These are phyloP conservation scores for Brasenia schreberi DNA, from an alignment of 164 flowering plant genomes.

Conservation along the genomic window DNA sequence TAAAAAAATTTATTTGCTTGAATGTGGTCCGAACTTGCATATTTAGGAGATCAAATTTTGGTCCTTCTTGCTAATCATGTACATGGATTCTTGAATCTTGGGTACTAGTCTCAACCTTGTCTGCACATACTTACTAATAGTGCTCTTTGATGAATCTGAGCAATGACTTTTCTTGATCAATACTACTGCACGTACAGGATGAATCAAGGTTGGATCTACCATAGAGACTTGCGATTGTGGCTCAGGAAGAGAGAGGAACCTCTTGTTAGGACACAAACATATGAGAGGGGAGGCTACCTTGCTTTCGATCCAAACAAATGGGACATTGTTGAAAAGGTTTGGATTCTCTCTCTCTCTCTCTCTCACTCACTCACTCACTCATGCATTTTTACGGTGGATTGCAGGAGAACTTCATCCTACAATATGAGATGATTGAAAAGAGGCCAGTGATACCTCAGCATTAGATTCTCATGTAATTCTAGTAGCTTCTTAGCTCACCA, in stretches of 20 bases:
- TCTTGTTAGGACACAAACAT: conserved; percentile 21
- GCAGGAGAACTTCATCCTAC: conserved; percentile 32
- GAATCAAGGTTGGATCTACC: conserved; percentile 31
- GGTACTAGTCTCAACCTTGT: too few species aligned
- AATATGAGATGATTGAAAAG: conserved; percentile 27
- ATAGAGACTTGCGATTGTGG: conserved; percentile 26
- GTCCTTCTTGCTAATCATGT: too few species aligned
- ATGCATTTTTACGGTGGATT: neutral
- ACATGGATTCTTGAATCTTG: too few species aligned
- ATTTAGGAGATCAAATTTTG: too few species aligned
- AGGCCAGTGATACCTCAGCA: conserved; percentile 21
- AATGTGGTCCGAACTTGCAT: too few species aligned
- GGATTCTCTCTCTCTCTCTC: neutral
- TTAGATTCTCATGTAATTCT: neutral
- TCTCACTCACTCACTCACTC: neutral
- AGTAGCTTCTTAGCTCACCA: neutral
- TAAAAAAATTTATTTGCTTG: too few species aligned
- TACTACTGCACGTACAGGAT: conserved; percentile 12
- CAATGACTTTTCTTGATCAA: too few species aligned
- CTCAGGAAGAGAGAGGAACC: conserved; percentile 20
- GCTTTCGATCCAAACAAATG: conserved; percentile 32
- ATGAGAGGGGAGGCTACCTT: conserved; percentile 31
- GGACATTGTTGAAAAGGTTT: conserved; percentile 29
- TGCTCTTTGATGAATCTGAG: too few species aligned
- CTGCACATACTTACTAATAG: too few species aligned